Evolutionary conservation across 1,284 basidiomycete genomes (phyloP), one percentile per base, ranked within the genome.

Genomic region (Dichomitus squalens): DNA sequence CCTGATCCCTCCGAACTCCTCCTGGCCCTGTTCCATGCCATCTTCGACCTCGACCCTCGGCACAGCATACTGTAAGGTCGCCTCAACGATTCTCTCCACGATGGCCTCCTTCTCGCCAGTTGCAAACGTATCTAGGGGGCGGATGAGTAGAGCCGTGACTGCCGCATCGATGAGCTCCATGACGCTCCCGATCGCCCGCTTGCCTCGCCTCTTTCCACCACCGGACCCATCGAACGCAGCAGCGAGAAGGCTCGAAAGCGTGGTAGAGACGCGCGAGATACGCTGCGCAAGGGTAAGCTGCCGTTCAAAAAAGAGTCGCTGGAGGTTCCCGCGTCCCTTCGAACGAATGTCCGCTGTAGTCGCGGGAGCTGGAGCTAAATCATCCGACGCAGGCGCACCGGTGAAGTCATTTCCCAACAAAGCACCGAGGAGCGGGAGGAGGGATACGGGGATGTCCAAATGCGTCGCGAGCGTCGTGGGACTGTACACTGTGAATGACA

Each of bases 321-420:
- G 86, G n/a, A 83, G 73, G 57, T 80, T 82, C 53, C 74, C 54
- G 35, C 50, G 51, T 11, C 76, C 36, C 74, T 75, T 52, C 18
- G 50, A 20, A 31, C 57, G 60, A 34, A 62, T 52, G 29, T 64
- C 60, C 1, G 58, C 56, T 11, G 63, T 60, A 7, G 64, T 64
- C 25, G 35, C 53, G 1, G 56, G 56, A 1, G 59, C 39, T 4
- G 63, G 64, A 31, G 73, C 73, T 23, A 76, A 72, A 52, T 64
- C 64, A 14, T 62, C 60, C 11, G 59, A 60, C 72, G 73, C 31
- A 73, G 58, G 58, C 71, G 73, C 39, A 74, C 77, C 63, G 71
- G 80, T 67, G 67, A 88, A 93, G 71, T 96, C 95, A 70, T 95
- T 96, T 29, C 95, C 95, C 8, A 93, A 83, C 1, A 96, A 76